Evolutionary conservation across 2,329 filamentous ascomycete genomes (phyloP).

Genomic region (Pseudofabraea citricarpa): DNA sequence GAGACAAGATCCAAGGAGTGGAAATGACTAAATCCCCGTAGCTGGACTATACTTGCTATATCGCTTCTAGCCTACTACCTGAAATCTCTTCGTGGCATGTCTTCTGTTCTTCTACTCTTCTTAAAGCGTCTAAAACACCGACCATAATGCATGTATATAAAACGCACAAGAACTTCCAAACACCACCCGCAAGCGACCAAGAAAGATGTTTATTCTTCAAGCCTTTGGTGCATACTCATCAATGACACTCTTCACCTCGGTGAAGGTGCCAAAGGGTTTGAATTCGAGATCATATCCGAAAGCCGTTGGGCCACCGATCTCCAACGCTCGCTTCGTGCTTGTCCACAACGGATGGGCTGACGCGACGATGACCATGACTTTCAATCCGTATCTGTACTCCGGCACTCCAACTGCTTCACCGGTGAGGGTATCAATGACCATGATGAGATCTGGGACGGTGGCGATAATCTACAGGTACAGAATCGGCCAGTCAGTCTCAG

Average conservation of each 20-base stretch:
- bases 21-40: no score
- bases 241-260: slow-evolving; percentile 48
- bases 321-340: background rate
- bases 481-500: background rate
- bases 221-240: slow-evolving; percentile 33
- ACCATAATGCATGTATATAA: no score
- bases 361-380: background rate
- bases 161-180: no score
- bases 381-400: background rate
- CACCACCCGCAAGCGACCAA: no score
- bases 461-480: slow-evolving; percentile 24
- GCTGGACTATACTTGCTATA: no score
- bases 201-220: no score
- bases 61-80: no score
- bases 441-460: slow-evolving; percentile 42
- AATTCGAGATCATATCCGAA: slow-evolving; percentile 3
- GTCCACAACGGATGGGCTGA: background rate
- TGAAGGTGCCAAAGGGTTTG: slow-evolving; percentile 42
- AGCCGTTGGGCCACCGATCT: background rate
- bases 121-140: no score
- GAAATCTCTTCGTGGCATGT: no score
- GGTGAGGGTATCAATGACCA: background rate
- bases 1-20: no score
- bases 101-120: no score
- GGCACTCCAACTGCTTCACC: background rate